phyloP scores from a whole-genome alignment of 306 rosid species.

The Lablab purpureus region DNA sequence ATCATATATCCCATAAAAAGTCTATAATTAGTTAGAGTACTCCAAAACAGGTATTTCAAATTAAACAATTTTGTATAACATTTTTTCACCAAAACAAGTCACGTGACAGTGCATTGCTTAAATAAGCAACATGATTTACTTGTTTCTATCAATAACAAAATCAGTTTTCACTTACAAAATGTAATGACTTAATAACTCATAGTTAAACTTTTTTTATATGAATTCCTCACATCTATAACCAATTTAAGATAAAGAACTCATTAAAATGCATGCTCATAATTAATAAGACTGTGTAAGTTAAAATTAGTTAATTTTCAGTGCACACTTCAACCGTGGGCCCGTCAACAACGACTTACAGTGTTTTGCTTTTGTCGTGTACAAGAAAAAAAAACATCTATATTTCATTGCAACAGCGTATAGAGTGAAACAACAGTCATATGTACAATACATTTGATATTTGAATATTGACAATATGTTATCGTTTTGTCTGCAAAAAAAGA shows the following conservation, averaged over 20 bases:
- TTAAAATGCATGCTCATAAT: not conserved
- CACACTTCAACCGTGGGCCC: not conserved
- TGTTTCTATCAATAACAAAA: too few relatives aligned
- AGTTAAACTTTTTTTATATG: too few relatives aligned
- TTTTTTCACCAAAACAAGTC: too few relatives aligned
- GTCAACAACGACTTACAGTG: constrained; percentile 5
- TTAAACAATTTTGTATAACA: too few relatives aligned
- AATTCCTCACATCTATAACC: too few relatives aligned
- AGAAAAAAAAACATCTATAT: constrained; percentile 21
- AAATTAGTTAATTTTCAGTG: not conserved
- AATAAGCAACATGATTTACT: too few relatives aligned
- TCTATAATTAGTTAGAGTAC: not conserved
- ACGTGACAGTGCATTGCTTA: too few relatives aligned
- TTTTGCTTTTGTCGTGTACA: constrained; percentile 21
- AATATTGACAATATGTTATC: constrained; percentile 34
- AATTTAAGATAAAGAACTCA: too few relatives aligned
- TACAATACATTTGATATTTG: constrained; percentile 37
- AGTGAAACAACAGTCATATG: constrained; percentile 42
- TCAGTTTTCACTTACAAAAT: too few relatives aligned
- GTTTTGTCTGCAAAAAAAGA: constrained; percentile 2
- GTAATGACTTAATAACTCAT: too few relatives aligned
- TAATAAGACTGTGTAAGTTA: not conserved
- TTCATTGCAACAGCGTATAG: constrained; percentile 27
- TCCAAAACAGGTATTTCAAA: too few relatives aligned
- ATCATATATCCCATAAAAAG: not conserved